Conservation (phyloP, 169 alveolate genomes). For the Plasmodium fragile region DNA sequence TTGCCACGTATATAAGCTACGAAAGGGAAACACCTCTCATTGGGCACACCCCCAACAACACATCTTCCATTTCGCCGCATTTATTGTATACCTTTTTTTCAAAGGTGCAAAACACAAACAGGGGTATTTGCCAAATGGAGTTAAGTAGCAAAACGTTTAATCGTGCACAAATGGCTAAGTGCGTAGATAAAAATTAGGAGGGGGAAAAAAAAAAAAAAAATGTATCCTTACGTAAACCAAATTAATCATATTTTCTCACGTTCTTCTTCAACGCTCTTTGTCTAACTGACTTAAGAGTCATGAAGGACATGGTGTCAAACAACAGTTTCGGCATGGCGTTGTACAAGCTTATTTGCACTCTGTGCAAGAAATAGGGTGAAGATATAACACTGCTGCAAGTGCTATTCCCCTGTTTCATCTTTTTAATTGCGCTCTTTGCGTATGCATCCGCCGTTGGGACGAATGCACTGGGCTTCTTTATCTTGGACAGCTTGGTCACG, state of each 20-base stretch:
- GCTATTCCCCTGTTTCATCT: constrained; percentile 49
- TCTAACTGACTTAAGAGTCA: constrained; percentile 31
- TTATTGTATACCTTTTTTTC: neutral
- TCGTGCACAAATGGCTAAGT: neutral
- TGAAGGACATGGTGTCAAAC: constrained; percentile 15
- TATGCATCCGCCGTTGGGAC: constrained; percentile 78
- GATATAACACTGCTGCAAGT: constrained; percentile 26
- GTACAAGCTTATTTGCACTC: constrained; percentile 62
- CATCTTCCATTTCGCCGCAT: neutral
- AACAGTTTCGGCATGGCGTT: constrained; percentile 31
- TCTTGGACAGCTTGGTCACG: constrained; percentile 78
- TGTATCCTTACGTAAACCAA: neutral
- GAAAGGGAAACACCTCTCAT: neutral
- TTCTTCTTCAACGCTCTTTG: constrained; percentile 44
- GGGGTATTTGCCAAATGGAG: neutral
- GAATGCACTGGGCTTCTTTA: constrained; percentile 75
- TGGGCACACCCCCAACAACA: neutral
- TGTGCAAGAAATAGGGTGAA: constrained; percentile 78
- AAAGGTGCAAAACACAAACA: neutral
- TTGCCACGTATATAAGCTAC: neutral
- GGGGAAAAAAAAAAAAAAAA: neutral
- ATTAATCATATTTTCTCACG: neutral
- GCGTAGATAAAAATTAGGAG: neutral
- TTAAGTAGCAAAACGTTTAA: neutral
- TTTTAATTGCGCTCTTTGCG: constrained; percentile 36